A percentile compares a stretch with the other conserved stretches of the same genome.
Evolutionary conservation across 768 basidiomycete species (phyloP).

Genomic region (Xerocomellus chrysenteron): DNA sequence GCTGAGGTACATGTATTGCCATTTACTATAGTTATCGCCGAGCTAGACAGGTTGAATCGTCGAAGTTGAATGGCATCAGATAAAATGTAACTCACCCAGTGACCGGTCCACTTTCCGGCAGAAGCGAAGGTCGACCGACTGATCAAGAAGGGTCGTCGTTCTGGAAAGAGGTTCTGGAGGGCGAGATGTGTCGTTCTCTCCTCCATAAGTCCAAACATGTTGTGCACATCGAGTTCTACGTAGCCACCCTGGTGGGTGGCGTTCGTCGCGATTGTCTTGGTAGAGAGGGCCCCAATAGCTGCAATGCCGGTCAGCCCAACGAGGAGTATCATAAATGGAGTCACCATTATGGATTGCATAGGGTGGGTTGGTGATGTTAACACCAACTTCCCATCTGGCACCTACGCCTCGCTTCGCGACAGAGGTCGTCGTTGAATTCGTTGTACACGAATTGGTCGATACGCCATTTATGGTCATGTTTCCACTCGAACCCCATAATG

Average conservation of each 20-base stretch:
- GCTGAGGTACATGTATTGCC: slow-evolving; percentile 65
- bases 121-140: slow-evolving; percentile 65
- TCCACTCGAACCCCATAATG: slow-evolving; percentile 62
- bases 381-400: slow-evolving; percentile 42
- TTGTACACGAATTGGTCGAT: slow-evolving; percentile 43
- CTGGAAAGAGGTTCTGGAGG: slow-evolving; percentile 49
- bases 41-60: slow-evolving; percentile 44
- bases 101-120: slow-evolving; percentile 65
- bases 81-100: slow-evolving; percentile 47
- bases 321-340: slow-evolving; percentile 1
- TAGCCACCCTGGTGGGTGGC: slow-evolving; percentile 63
- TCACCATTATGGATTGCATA: slow-evolving; percentile 71
- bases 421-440: neutral
- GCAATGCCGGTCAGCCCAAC: slow-evolving; percentile 2
- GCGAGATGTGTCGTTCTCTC: slow-evolving; percentile 62
- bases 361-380: slow-evolving; percentile 56
- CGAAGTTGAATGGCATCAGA: neutral
- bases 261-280: slow-evolving; percentile 62
- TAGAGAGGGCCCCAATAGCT: slow-evolving; percentile 52
- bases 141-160: slow-evolving; percentile 66
- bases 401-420: slow-evolving; percentile 43
- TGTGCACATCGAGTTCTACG: slow-evolving; percentile 64
- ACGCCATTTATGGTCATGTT: slow-evolving; percentile 69
- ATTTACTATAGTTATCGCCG: slow-evolving; percentile 72
- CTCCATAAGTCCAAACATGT: slow-evolving; percentile 69